A percentile compares a stretch with the other conserved stretches of the same genome.
Evolutionary conservation across 345 rosid species (phyloP).

Genomic region (Odontarrhena argentea): DNA sequence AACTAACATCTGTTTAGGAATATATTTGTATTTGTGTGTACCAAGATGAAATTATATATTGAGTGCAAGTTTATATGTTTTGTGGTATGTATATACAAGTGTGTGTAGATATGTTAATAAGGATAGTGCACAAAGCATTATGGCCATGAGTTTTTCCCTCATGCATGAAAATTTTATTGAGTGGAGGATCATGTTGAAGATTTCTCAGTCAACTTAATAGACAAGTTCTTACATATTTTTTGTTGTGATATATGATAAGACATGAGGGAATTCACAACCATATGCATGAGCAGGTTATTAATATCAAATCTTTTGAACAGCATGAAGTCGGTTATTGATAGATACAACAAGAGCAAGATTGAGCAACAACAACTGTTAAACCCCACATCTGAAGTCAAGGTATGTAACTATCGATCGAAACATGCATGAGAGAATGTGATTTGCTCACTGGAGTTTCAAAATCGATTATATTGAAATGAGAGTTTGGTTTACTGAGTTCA

Average conservation of each 20-base stretch:
- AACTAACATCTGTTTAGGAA: neutral
- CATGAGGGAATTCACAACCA: conserved; percentile 1
- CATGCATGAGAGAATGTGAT: neutral
- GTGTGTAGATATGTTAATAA: conserved; percentile 3
- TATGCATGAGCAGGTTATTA: conserved; percentile 18
- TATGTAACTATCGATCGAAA: conserved; percentile 29
- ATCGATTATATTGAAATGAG: neutral
- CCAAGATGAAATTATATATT: neutral
- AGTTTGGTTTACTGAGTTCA: neutral
- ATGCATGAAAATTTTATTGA: neutral
- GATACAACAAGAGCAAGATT: conserved; percentile 62
- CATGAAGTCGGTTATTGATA: conserved; percentile 65
- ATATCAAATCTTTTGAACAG: conserved; percentile 45
- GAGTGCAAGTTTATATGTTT: neutral
- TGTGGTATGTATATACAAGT: neutral
- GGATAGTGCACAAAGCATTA: neutral
- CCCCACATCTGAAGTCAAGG: conserved; percentile 73
- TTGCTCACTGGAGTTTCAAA: neutral
- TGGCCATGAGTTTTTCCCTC: neutral
- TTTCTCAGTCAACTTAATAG: conserved; percentile 9
- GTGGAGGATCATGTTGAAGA: conserved; percentile 3
- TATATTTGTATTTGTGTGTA: neutral
- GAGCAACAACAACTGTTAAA: conserved; percentile 56
- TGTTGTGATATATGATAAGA: neutral
- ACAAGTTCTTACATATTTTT: neutral